These are phyloP conservation scores for Candida silvicultrix DNA, from an alignment of 805 yeast genomes.

Conservation along the genomic window DNA sequence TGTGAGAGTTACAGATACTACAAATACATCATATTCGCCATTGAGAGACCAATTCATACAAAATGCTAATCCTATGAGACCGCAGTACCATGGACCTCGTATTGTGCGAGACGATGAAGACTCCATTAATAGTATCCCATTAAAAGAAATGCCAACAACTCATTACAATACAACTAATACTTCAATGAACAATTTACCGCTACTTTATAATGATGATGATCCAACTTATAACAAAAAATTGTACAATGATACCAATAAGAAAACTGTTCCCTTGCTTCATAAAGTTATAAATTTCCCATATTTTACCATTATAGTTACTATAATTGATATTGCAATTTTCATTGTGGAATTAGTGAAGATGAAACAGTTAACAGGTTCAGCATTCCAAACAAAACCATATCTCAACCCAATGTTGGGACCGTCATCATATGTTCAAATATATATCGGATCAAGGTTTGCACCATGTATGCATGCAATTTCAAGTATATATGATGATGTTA, in stretches of 20 bases:
- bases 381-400: slow-evolving; percentile 62
- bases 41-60: not conserved
- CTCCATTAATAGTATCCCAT: not conserved
- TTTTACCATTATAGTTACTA: slow-evolving; percentile 21
- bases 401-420: slow-evolving; percentile 82
- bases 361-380: slow-evolving; percentile 55
- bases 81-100: not conserved
- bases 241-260: not conserved
- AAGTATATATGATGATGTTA: slow-evolving; percentile 33
- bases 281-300: slow-evolving; percentile 6
- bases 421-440: slow-evolving; percentile 55
- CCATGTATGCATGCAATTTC: slow-evolving; percentile 60
- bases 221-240: not conserved
- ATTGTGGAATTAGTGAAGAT: slow-evolving; percentile 53
- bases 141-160: not conserved
- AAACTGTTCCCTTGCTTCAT: not conserved
- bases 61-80: not conserved
- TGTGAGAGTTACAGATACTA: not conserved
- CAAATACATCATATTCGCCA: not conserved
- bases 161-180: not conserved
- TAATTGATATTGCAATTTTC: slow-evolving; percentile 49
- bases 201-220: not conserved
- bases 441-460: slow-evolving; percentile 64
- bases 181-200: not conserved
- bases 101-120: not conserved